phyloP scores from a whole-genome alignment of 257 asterid species.

The Ehretia macrophylla region DNA sequence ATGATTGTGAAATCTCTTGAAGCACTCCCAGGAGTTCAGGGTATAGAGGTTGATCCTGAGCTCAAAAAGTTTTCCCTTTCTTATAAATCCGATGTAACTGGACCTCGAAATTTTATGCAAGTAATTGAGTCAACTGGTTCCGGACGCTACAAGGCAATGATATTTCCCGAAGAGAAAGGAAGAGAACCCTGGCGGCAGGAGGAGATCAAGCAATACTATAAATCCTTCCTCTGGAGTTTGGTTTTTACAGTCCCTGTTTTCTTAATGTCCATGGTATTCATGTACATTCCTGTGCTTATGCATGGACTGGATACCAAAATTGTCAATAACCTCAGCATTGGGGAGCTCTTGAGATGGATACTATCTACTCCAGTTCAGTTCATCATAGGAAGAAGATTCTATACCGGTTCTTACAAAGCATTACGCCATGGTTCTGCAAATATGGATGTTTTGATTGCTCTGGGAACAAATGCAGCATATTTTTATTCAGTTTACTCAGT shows the following conservation, averaged over 20 bases:
- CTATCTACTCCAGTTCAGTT: constrained; percentile 40
- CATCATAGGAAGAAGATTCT: constrained; percentile 41
- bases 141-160: constrained; percentile 31
- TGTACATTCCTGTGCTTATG: constrained; percentile 38
- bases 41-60: constrained; percentile 23
- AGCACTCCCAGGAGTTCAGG: constrained; percentile 34
- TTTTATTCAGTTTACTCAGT: constrained; percentile 42
- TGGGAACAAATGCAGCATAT: constrained; percentile 50
- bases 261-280: constrained; percentile 38
- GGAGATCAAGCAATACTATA: constrained; percentile 25
- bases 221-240: constrained; percentile 39
- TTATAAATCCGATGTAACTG: constrained; percentile 33
- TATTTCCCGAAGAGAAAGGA: constrained; percentile 33
- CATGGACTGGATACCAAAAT: constrained; percentile 33
- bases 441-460: constrained; percentile 44
- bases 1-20: constrained; percentile 26
- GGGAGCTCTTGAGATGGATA: constrained; percentile 34
- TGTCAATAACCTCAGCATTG: constrained; percentile 34
- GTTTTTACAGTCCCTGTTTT: constrained; percentile 37
- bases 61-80: constrained; percentile 24
- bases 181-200: constrained; percentile 23
- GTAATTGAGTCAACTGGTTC: constrained; percentile 33
- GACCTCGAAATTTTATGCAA: constrained; percentile 36
- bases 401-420: constrained; percentile 37
- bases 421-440: constrained; percentile 36